phyloP scores from a whole-genome alignment of 352 stramenopile genomes.

The Phytophthora aleatoria region DNA sequence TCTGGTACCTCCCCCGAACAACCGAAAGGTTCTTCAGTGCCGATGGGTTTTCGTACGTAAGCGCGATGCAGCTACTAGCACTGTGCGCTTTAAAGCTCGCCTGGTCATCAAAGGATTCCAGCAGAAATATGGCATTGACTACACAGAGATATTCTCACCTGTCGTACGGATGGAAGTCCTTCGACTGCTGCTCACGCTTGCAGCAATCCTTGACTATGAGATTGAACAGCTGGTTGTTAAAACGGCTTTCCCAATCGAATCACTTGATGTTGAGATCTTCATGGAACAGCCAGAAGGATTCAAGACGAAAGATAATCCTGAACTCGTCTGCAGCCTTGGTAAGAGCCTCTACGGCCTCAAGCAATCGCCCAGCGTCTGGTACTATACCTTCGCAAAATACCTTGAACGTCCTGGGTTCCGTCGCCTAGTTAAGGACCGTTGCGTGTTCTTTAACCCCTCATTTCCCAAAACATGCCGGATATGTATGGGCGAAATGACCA shows the following conservation, averaged over 20 bases:
- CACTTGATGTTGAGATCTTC: neutral
- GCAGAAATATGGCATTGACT: neutral
- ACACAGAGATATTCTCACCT: conserved; percentile 6
- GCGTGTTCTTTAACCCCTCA: too few relatives aligned
- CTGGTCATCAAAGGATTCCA: neutral
- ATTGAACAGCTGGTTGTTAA: conserved; percentile 7
- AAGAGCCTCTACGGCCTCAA: neutral
- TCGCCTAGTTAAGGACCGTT: neutral
- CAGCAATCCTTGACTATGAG: conserved; percentile 9
- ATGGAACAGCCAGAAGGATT: neutral
- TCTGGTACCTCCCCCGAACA: neutral
- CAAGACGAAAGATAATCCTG: neutral
- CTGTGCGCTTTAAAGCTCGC: neutral
- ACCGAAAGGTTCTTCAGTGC: conserved; percentile 2
- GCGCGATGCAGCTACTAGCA: neutral
- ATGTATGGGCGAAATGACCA: too few relatives aligned
- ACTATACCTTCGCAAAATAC: neutral
- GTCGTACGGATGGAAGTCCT: conserved; percentile 12
- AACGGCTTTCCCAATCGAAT: neutral
- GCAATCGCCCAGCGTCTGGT: neutral
- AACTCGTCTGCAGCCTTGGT: neutral
- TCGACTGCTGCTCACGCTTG: conserved; percentile 7
- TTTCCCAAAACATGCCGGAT: too few relatives aligned
- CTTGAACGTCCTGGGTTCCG: neutral
- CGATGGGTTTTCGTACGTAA: conserved; percentile 1